A percentile compares a stretch with the other conserved stretches of the same genome.
These are phyloP conservation scores for Nissolia schottii DNA, from an alignment of 306 rosid species.

Conservation along the genomic window DNA sequence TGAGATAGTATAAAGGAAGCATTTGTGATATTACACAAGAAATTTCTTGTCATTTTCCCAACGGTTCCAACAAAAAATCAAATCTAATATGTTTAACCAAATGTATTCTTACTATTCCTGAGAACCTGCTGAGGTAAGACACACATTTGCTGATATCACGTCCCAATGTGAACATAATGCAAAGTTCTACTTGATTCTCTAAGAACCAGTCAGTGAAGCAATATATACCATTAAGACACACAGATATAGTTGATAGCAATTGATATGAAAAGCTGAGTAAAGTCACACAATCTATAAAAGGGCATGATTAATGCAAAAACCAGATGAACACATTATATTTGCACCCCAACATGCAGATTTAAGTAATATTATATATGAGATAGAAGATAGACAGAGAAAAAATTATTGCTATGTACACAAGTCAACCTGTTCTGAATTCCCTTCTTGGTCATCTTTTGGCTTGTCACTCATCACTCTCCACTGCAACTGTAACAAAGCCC, in stretches of 20 bases:
- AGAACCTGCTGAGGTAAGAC: neutral
- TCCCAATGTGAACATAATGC: neutral
- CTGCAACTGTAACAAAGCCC: constrained; percentile 88
- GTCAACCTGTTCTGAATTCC: constrained; percentile 73
- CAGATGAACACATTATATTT: constrained; percentile 5
- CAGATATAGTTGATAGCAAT: neutral
- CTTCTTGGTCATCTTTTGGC: constrained; percentile 84
- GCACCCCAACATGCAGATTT: neutral
- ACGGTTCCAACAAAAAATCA: neutral
- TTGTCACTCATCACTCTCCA: constrained; percentile 97
- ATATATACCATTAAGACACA: neutral
- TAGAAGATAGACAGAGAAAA: neutral
- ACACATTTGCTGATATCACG: neutral
- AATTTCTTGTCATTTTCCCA: neutral
- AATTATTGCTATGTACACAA: neutral
- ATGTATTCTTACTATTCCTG: neutral
- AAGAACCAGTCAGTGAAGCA: neutral
- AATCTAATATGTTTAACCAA: neutral
- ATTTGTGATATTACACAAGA: neutral
- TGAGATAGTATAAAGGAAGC: neutral
- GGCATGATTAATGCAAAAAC: neutral
- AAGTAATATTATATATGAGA: constrained; percentile 20
- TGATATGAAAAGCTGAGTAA: neutral
- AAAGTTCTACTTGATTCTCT: neutral
- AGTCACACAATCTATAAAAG: neutral